Evolutionary conservation across 805 yeast species (phyloP).

Genomic region (Ogataea pilisensis): DNA sequence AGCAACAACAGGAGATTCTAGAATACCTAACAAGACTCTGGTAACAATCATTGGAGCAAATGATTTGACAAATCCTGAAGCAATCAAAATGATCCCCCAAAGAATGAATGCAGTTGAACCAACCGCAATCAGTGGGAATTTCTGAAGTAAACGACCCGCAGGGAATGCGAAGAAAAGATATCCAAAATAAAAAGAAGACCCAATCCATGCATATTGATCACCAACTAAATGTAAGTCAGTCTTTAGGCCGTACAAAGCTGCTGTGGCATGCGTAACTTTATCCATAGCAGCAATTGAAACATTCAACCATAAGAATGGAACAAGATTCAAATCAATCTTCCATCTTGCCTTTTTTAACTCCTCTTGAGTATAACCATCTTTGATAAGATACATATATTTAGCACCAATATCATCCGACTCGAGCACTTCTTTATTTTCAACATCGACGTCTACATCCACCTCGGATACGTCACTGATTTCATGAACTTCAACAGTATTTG

Average conservation of each 20-base stretch:
- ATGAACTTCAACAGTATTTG: background rate
- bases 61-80: conserved; percentile 37
- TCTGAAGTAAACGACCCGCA: conserved; percentile 36
- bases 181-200: conserved; percentile 35
- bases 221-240: conserved; percentile 35
- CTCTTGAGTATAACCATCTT: conserved; percentile 19
- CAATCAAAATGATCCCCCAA: conserved; percentile 40
- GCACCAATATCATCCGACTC: conserved; percentile 19
- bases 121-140: conserved; percentile 32
- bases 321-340: conserved; percentile 47
- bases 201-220: conserved; percentile 30
- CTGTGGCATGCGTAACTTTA: conserved; percentile 41
- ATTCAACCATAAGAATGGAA: conserved; percentile 45
- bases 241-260: conserved; percentile 37
- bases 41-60: conserved; percentile 43
- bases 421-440: background rate
- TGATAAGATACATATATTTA: conserved; percentile 13
- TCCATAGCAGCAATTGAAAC: conserved; percentile 50
- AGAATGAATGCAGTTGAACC: conserved; percentile 28
- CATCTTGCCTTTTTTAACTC: conserved; percentile 25
- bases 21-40: conserved; percentile 45
- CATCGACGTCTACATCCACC: background rate
- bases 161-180: conserved; percentile 26
- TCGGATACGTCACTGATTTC: background rate
- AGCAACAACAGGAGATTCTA: conserved; percentile 53